phyloP scores from a whole-genome alignment of 305 asterid genomes.

The Fraxinus nigra region DNA sequence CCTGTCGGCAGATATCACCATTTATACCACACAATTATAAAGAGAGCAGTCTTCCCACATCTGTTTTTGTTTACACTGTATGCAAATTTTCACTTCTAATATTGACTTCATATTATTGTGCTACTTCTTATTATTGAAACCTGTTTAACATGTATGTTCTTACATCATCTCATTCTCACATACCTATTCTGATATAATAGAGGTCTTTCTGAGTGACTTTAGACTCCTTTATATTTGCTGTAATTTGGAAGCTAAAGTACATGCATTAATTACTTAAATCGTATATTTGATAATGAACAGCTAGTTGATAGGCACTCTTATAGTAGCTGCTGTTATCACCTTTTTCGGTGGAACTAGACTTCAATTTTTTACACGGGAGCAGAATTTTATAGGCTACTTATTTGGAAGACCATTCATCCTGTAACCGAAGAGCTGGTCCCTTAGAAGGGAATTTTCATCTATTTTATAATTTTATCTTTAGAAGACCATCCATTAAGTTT shows the following conservation, averaged over 20 bases:
- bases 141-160: background rate
- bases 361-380: background rate
- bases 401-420: background rate
- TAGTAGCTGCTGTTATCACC: background rate
- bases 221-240: background rate
- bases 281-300: background rate
- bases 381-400: background rate
- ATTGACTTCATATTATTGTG: background rate
- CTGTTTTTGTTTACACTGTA: conserved; percentile 96
- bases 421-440: background rate
- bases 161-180: background rate
- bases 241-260: background rate
- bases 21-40: conserved; percentile 93
- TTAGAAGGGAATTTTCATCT: background rate
- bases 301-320: background rate
- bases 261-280: background rate
- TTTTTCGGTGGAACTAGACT: background rate
- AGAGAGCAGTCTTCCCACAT: conserved; percentile 97
- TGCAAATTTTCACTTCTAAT: conserved; percentile 23
- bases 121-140: background rate
- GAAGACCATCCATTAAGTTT: background rate
- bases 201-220: background rate
- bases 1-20: conserved; percentile 98
- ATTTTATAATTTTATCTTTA: background rate
- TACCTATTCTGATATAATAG: background rate